phyloP scores from a whole-genome alignment of 352 stramenopile genomes.

The Globisporangium lucens region DNA sequence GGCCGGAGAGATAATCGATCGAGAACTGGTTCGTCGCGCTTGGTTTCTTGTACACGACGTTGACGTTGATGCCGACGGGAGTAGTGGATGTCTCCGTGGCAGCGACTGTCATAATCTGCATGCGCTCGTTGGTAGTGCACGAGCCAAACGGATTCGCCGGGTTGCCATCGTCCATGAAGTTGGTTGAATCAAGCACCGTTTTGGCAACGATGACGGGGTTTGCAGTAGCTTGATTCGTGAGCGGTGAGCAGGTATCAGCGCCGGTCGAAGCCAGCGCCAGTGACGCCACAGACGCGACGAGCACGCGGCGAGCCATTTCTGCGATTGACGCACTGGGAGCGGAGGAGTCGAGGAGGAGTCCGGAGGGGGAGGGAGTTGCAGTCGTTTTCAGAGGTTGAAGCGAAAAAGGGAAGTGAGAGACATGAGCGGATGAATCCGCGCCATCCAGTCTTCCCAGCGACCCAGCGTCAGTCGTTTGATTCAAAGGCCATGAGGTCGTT shows the following conservation, averaged over 20 bases:
- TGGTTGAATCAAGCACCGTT: neutral
- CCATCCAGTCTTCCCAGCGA: too few species aligned
- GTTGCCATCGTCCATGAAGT: neutral
- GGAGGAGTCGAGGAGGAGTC: neutral
- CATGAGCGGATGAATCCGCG: neutral
- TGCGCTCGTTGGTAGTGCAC: neutral
- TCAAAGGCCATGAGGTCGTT: too few species aligned
- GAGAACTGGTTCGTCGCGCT: neutral
- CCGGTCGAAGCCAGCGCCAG: neutral
- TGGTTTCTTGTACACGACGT: neutral
- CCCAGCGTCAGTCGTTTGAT: too few species aligned
- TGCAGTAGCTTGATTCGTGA: neutral
- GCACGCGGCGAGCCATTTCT: conserved; percentile 1
- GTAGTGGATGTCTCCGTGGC: neutral
- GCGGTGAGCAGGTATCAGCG: too few species aligned
- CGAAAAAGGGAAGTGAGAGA: neutral
- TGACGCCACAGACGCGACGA: neutral
- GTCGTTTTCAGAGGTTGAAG: neutral
- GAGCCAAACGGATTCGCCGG: neutral
- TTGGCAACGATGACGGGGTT: neutral
- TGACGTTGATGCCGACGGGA: neutral
- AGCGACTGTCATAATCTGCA: neutral
- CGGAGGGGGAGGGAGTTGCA: neutral
- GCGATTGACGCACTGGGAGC: neutral
- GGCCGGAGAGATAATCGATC: neutral